Conservation (phyloP, 306 rosid genomes). For the Lathyrus aphaca region DNA sequence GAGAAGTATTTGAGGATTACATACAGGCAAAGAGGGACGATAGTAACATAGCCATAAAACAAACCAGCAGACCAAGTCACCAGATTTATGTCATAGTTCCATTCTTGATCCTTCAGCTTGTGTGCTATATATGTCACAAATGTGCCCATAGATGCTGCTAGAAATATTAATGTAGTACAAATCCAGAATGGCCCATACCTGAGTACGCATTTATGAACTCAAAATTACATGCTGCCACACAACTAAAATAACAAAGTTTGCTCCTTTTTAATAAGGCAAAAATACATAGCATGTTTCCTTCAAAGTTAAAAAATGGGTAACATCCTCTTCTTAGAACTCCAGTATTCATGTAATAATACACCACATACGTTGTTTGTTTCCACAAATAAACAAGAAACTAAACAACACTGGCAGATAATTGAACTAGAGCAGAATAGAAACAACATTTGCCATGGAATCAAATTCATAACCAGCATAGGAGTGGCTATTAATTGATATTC, state of each 20-base stretch:
- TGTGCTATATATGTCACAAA: slow-evolving; percentile 89
- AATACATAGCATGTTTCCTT: slow-evolving; percentile 2
- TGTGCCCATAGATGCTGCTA: slow-evolving; percentile 94
- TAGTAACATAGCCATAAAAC: slow-evolving; percentile 89
- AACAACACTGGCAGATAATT: slow-evolving; percentile 10
- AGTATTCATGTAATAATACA: background rate
- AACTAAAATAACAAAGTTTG: slow-evolving; percentile 3
- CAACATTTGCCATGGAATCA: slow-evolving; percentile 2
- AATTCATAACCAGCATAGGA: slow-evolving; percentile 7
- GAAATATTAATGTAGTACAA: slow-evolving; percentile 91
- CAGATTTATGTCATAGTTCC: slow-evolving; percentile 92
- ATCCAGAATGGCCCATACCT: slow-evolving; percentile 99
- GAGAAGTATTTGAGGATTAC: slow-evolving; percentile 90
- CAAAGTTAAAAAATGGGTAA: slow-evolving; percentile 7
- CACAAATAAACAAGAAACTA: slow-evolving; percentile 17
- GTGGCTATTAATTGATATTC: background rate
- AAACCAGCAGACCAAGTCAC: slow-evolving; percentile 96
- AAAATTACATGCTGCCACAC: slow-evolving; percentile 32
- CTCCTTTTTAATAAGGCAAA: background rate
- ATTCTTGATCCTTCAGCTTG: slow-evolving; percentile 73
- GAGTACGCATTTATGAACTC: slow-evolving; percentile 42
- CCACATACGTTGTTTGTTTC: slow-evolving; percentile 11
- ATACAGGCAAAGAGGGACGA: slow-evolving; percentile 77
- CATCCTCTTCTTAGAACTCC: background rate
- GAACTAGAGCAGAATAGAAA: slow-evolving; percentile 5